Base-by-base conservation (phyloP, 2,329 filamentous ascomycete genomes). In the Mollisiaceae sp. region DNA sequence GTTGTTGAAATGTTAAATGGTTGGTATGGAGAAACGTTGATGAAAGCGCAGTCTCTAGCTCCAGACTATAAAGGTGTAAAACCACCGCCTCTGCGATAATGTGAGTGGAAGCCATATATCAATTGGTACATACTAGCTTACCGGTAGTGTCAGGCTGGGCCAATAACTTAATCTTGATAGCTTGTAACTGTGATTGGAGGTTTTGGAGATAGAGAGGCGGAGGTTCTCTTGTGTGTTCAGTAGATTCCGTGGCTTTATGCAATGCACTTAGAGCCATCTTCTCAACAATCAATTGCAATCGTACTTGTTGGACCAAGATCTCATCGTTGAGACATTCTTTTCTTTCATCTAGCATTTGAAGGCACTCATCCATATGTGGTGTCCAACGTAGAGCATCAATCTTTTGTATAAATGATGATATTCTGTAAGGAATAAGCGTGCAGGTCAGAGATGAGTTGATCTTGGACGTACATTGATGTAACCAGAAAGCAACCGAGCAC, bases 321-420 rank as follows among this genome's bases (percentile, higher is more conserved):
- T 79, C 77, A 71, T 90, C 87, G 1, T 80, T 79, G 0, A 80
- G 76, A 27, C 78, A 78, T 63, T 87, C 83, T 8, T 78, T 79
- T 1, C 79, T 75, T 18, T 79, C 76, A 4, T 78, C 76, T 0
- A 90, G 75, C 1, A 79, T 68, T 4, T 79, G 74, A 0, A 89
- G 76, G 41, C 82, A 85, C 41, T 88, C 85, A 36, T 88, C 85
- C 78, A 89, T 82, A 60, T 87, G 82, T 1, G 82, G 69, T 0
- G 82, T 87, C 87, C 87, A 90, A 2, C 78, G 79, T 58, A 89
- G 77, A 1, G 80, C 71, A 60, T 88, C 85, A 59, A 81, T 78
- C 55, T 81, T 81, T 27, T 80, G 80, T 15, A 85, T 76, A 60
- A 78, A 82, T 2, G 72, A 77, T 57, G 77, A 74, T 63, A 75